A percentile compares a stretch with the other conserved stretches of the same genome.
Evolutionary conservation across 805 yeast genomes (phyloP).

Genomic region (Candida piceae): DNA sequence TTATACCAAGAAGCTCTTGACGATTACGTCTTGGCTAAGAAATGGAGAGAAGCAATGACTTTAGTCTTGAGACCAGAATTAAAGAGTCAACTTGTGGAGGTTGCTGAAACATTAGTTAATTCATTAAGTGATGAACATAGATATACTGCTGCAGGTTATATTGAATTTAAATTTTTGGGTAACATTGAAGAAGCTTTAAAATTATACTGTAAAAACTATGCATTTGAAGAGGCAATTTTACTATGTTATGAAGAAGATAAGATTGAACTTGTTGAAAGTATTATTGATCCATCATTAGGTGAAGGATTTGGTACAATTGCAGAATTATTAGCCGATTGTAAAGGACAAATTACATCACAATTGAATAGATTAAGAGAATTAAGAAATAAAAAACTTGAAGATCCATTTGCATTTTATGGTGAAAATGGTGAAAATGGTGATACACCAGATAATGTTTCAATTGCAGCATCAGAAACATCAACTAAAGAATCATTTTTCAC

Average conservation of each 20-base stretch:
- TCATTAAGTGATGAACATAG: constrained; percentile 62
- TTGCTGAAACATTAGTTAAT: constrained; percentile 57
- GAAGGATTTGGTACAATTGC: constrained; percentile 88
- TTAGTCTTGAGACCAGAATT: constrained; percentile 42
- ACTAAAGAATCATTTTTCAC: constrained; percentile 92
- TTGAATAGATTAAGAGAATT: constrained; percentile 77
- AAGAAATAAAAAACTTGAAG: constrained; percentile 74
- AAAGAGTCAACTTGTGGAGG: constrained; percentile 35
- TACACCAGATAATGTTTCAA: constrained; percentile 87
- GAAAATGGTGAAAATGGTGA: constrained; percentile 55
- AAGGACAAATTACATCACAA: constrained; percentile 79
- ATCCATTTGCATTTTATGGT: constrained; percentile 84
- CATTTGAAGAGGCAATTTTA: constrained; percentile 72
- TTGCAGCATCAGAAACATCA: constrained; percentile 92
- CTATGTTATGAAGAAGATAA: constrained; percentile 44
- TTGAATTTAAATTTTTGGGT: constrained; percentile 57
- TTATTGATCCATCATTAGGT: constrained; percentile 69
- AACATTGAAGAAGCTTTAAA: constrained; percentile 59
- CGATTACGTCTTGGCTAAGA: constrained; percentile 61
- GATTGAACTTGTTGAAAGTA: constrained; percentile 44
- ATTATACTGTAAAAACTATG: constrained; percentile 68
- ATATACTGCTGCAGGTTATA: constrained; percentile 75
- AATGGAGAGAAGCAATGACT: constrained; percentile 82
- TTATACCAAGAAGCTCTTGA: constrained; percentile 58
- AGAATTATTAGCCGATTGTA: constrained; percentile 91